Conservation (phyloP, 495 filamentous ascomycete species). For the Neurospora hispaniola region DNA sequence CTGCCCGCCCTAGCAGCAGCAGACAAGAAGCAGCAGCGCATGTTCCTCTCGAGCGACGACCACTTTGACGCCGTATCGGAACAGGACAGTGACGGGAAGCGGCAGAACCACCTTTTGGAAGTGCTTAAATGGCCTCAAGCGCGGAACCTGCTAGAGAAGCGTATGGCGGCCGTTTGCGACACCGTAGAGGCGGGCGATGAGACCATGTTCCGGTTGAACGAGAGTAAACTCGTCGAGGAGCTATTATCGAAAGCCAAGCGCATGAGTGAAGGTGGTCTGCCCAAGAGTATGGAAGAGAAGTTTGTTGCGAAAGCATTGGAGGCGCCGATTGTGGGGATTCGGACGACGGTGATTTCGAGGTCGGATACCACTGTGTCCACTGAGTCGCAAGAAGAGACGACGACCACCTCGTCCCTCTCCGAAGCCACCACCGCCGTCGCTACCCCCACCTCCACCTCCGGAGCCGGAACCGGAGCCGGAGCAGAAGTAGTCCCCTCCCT, state of each 20-base stretch:
- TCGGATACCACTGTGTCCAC: neutral
- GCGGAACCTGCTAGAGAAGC: slow-evolving; percentile 23
- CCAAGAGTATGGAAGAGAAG: slow-evolving; percentile 73
- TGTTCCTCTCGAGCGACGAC: slow-evolving; percentile 74
- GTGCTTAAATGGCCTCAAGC: slow-evolving; percentile 40
- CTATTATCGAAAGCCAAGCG: slow-evolving; percentile 60
- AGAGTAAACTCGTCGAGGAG: slow-evolving; percentile 55
- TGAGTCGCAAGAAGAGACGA: neutral
- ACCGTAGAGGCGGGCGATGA: slow-evolving; percentile 72
- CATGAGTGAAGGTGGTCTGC: slow-evolving; percentile 54
- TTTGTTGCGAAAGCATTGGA: slow-evolving; percentile 70
- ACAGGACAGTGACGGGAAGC: slow-evolving; percentile 18
- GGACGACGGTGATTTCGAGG: slow-evolving; percentile 8
- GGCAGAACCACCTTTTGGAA: slow-evolving; percentile 39
- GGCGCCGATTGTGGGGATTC: slow-evolving; percentile 57
- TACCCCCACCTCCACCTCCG: neutral
- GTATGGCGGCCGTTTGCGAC: slow-evolving; percentile 61
- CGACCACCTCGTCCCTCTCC: slow-evolving; percentile 29
- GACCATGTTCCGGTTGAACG: slow-evolving; percentile 65
- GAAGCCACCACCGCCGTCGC: slow-evolving; percentile 11
- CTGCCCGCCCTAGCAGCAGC: slow-evolving; percentile 51
- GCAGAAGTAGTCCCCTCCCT: slow-evolving; percentile 31
- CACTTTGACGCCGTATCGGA: slow-evolving; percentile 58
- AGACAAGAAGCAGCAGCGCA: slow-evolving; percentile 42
- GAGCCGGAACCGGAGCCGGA: neutral